Percentiles rank a stretch among this genome's conserved stretches.
Evolutionary conservation across 1,284 basidiomycete genomes (phyloP).

Genomic region (Trametes sp.): DNA sequence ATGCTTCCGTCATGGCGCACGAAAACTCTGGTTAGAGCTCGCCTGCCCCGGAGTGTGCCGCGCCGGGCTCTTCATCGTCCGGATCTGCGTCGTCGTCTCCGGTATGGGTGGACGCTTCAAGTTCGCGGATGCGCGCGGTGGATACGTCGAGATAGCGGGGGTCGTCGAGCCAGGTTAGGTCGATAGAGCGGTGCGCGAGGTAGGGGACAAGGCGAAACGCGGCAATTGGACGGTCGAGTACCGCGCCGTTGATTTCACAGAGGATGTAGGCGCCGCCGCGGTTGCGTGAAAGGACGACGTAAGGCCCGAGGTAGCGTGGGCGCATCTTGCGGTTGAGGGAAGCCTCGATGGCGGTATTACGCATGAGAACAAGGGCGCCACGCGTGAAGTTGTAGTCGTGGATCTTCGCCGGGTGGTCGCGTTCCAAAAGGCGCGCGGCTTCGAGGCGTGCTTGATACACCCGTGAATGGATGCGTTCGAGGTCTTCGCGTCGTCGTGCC

Average conservation of each 20-base stretch:
- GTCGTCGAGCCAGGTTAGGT: slow-evolving; percentile 9
- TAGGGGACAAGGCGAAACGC: slow-evolving; percentile 48
- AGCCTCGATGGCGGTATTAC: slow-evolving; percentile 47
- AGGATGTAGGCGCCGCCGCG: slow-evolving; percentile 43
- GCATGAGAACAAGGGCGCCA: slow-evolving; percentile 46
- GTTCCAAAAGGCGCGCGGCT: slow-evolving; percentile 34
- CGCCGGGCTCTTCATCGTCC: not conserved
- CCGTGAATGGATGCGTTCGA: slow-evolving; percentile 17
- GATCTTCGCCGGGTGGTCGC: slow-evolving; percentile 36
- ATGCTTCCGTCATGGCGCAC: too few relatives aligned
- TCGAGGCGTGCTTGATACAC: slow-evolving; percentile 34
- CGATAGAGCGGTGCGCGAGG: slow-evolving; percentile 16
- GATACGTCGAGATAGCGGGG: slow-evolving; percentile 15
- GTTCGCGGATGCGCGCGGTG: slow-evolving; percentile 14
- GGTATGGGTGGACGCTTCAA: not conserved
- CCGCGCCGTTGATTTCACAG: slow-evolving; percentile 43
- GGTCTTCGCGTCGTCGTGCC: slow-evolving; percentile 33
- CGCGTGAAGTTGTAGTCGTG: slow-evolving; percentile 44
- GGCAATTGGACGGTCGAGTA: slow-evolving; percentile 37
- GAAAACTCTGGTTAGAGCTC: not conserved
- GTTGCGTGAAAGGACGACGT: slow-evolving; percentile 43
- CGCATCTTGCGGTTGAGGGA: slow-evolving; percentile 43
- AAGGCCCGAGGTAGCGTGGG: slow-evolving; percentile 35
- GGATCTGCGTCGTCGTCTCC: slow-evolving; percentile 12
- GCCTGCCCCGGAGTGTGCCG: not conserved